Base-by-base conservation (phyloP, 2,329 filamentous ascomycete genomes). In the Lachnellula occidentalis region DNA sequence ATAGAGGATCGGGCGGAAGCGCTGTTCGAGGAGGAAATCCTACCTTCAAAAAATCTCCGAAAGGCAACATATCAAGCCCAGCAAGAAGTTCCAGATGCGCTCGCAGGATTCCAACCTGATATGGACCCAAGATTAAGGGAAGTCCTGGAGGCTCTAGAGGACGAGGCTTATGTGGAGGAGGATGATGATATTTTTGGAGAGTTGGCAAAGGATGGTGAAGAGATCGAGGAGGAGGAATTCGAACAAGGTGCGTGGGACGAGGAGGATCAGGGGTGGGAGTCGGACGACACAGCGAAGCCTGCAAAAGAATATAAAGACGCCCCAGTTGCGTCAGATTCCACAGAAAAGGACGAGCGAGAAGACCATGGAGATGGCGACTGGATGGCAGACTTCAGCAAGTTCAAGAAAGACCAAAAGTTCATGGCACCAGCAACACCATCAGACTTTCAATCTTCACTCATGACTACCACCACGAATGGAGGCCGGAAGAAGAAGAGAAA, bases 91-190 rank as follows among this genome's bases (percentile, higher is more conserved):
- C 94, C 94, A 1, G 94, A 99, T 73, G 85, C 84, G 7, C 88
- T 99, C 66, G 87, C 88, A 2, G 94, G 94, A 0, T 96, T 99
- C 71, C 88, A 99, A 72, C 94, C 95, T 6, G 92, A 97, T 68
- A 97, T 99, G 94, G 95, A 99, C 67, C 92, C 92, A 2, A 80
- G 92, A 39, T 71, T 99, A 62, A 82, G 94, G 45, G 94, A 99
- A 71, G 91, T 92, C 5, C 74, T 99, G 22, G 92, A 96, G 72
- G 94, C 94, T 11, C 75, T 99, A 31, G 94, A 99, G 48, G 94
- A 99, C 66, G 94, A 99, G 22, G 92, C 88, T 2, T 99, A 90
- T 67, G 92, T 99, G 2, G 92, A 88, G 48, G 80, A 88, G 6
- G 82, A 92, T 36, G 83, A 85, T 22, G 89, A 94, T n/a, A 74